Conservation (phyloP, 768 basidiomycete species). For the Sporobolomyces roseus region DNA sequence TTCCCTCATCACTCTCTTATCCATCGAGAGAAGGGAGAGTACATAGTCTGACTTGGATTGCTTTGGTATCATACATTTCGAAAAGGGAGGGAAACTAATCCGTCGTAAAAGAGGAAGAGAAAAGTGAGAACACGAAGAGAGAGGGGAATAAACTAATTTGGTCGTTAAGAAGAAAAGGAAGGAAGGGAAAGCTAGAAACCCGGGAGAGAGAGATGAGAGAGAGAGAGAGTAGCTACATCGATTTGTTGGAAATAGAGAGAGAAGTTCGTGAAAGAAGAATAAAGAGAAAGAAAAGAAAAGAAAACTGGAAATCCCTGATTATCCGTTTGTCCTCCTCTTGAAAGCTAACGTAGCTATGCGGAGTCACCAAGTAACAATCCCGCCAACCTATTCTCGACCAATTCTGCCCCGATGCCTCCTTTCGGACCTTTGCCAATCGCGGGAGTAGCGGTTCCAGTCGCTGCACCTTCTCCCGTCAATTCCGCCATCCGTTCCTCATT, state of each 20-base stretch:
- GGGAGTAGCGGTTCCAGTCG: not conserved
- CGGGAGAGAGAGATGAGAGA: not conserved
- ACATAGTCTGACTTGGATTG: too few species aligned
- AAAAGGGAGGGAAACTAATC: not conserved
- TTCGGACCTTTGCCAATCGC: constrained; percentile 3
- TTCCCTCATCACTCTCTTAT: too few species aligned
- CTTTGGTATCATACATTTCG: too few species aligned
- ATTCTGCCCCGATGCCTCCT: constrained; percentile 5
- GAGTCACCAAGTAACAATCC: not conserved
- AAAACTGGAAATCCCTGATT: not conserved
- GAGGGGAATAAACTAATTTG: too few species aligned
- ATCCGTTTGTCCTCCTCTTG: not conserved
- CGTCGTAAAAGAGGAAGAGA: not conserved
- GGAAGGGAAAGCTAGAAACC: not conserved
- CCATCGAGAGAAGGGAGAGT: too few species aligned
- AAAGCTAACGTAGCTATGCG: not conserved
- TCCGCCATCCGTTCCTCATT: constrained; percentile 42
- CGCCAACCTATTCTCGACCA: constrained; percentile 4
- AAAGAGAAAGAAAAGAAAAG: not conserved
- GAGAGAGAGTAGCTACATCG: not conserved
- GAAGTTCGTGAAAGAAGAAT: not conserved
- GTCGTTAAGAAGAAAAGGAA: too few species aligned
- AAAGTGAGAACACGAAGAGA: too few species aligned
- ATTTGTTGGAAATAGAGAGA: not conserved
- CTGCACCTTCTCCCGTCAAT: constrained; percentile 31